phyloP scores from a whole-genome alignment of 208 protist species.

The Strigomonas culicis region DNA sequence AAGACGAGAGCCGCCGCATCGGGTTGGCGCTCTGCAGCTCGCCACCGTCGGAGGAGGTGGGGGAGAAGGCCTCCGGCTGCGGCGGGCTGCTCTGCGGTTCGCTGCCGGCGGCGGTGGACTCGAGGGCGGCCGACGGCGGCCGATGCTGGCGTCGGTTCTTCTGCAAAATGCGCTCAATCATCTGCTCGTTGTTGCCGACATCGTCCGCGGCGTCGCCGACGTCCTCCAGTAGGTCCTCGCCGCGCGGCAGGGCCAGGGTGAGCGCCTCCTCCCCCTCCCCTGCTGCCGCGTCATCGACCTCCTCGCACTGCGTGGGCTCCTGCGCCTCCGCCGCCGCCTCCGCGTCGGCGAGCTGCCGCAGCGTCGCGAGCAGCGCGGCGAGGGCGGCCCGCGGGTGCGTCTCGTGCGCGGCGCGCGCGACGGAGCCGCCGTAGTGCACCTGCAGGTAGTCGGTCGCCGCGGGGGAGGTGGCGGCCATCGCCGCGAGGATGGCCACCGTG shows the following conservation, averaged over 20 bases:
- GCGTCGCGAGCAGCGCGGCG: conserved; percentile 10
- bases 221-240: not conserved
- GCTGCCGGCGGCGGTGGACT: not conserved
- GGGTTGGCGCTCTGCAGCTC: not conserved
- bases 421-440: conserved; percentile 21
- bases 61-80: not conserved
- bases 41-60: not conserved
- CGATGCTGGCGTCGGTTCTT: not conserved
- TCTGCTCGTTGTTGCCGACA: not conserved
- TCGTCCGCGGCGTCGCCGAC: not conserved
- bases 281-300: not conserved
- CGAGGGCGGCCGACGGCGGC: too few relatives aligned
- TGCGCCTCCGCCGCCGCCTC: not conserved
- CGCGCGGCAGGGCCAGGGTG: not conserved
- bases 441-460: conserved; percentile 18
- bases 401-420: conserved; percentile 20
- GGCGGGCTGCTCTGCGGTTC: too few relatives aligned
- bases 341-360: not conserved
- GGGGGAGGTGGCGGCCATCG: conserved; percentile 14
- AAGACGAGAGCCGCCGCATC: not conserved
- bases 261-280: not conserved
- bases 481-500: conserved; percentile 19
- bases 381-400: conserved; percentile 16
- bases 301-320: not conserved
- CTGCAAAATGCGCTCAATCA: not conserved